Evolutionary conservation across 2,329 filamentous ascomycete genomes (phyloP), one percentile per base, ranked within the genome.

Genomic region (Bipolaris sorokiniana): DNA sequence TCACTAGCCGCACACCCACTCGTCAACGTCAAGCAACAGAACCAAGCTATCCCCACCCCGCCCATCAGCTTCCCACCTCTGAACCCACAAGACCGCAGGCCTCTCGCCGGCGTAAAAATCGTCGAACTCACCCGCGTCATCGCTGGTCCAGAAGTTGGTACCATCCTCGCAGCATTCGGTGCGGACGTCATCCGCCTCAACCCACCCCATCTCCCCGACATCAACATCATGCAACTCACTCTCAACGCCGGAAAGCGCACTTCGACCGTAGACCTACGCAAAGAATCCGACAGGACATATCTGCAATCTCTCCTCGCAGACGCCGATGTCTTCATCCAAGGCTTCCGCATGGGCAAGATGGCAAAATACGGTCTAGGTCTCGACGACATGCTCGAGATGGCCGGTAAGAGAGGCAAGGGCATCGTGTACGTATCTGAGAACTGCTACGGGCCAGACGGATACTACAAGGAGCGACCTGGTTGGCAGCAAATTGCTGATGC

Each of bases 301-400:
- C 64, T 83, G 0, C 66, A 67, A 5, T 62, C 68, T 2, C 74
- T 84, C 0, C 62, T 84, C 16, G 63, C 63, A 5, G 79, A 82
- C 3, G 81, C 78, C 3, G 83, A 86, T 60, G 78, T 84, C 46
- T 78, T 84, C 51, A 64, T 85, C 31, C 78, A 84, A 50, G 83
- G 83, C 11, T 85, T 82, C 73, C 76, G 83, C 7, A 76, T 77
- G 7, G 77, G 77, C 6, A 74, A 76, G 9, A 72, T 86, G 46
- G 72, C 74, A 34, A 72, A 74, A 23, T 75, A 72, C n/a, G 79
- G 79, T 0, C 72, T 81, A 15, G 76, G 80, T 0, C 69, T 79
- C 3, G 65, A 80, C 9, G 74, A 73, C n/a, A 62, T 82, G 28
- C 68, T 79, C 7, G 73, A 69, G 45, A 70, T 80, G 63, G 81